Percentiles rank a stretch among this genome's conserved stretches.
phyloP scores from a whole-genome alignment of 2,329 filamentous ascomycete genomes.

The Lachnellula subtilissima region DNA sequence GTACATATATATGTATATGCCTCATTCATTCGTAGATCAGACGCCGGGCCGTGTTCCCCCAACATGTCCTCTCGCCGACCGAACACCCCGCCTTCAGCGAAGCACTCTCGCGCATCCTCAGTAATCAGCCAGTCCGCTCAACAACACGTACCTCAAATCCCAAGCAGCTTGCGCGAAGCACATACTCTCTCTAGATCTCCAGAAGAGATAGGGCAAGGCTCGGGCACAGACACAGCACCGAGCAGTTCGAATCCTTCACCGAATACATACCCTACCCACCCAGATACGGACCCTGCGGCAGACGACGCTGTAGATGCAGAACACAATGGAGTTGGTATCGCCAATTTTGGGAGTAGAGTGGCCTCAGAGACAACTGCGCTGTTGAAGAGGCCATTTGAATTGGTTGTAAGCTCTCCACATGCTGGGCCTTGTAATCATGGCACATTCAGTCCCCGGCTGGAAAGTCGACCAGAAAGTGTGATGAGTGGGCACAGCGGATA shows the following conservation, averaged over 20 bases:
- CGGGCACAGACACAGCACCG: slow-evolving; percentile 1
- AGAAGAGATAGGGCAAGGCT: slow-evolving; percentile 5
- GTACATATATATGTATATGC: background rate
- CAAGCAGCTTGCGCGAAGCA: slow-evolving; percentile 22
- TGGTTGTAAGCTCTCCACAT: slow-evolving; percentile 20
- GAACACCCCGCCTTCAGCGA: slow-evolving; percentile 1
- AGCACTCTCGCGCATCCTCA: slow-evolving; percentile 1
- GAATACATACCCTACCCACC: slow-evolving; percentile 18
- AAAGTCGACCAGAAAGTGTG: slow-evolving; percentile 28
- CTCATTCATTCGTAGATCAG: background rate
- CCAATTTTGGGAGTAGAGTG: slow-evolving; percentile 8
- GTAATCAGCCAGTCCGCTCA: slow-evolving; percentile 2
- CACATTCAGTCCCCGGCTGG: slow-evolving; percentile 67
- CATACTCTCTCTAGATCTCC: slow-evolving; percentile 18
- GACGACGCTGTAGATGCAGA: slow-evolving; percentile 13
- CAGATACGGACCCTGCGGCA: slow-evolving; percentile 13
- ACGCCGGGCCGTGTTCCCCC: background rate
- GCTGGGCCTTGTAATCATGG: slow-evolving; percentile 60
- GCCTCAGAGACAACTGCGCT: slow-evolving; percentile 49
- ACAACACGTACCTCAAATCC: slow-evolving; percentile 17
- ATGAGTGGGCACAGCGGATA: slow-evolving; percentile 20
- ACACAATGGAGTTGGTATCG: background rate
- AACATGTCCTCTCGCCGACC: slow-evolving; percentile 5
- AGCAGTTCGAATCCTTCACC: slow-evolving; percentile 23
- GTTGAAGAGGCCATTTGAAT: slow-evolving; percentile 37